Percentiles rank a stretch among this genome's conserved stretches.
Evolutionary conservation across 2,329 filamentous ascomycete species (phyloP).

Genomic region (Talaromyces sp.): DNA sequence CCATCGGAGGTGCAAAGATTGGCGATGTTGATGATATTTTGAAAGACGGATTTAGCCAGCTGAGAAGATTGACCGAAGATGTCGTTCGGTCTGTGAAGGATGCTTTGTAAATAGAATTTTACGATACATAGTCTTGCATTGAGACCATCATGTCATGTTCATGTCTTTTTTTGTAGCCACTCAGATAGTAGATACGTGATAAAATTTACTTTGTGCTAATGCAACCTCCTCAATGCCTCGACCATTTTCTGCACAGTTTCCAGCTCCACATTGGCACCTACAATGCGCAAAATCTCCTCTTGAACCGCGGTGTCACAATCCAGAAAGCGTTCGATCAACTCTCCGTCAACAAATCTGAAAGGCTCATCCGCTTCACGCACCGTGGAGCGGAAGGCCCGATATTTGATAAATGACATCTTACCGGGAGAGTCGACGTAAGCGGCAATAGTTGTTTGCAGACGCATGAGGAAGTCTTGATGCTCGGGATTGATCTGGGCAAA

Average conservation of each 20-base stretch:
- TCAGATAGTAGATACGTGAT: not conserved
- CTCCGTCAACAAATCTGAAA: constrained; percentile 84
- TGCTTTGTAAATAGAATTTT: not conserved
- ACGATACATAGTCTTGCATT: not conserved
- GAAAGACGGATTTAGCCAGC: constrained; percentile 8
- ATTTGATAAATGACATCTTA: constrained; percentile 67
- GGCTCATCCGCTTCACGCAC: constrained; percentile 68
- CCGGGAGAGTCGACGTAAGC: constrained; percentile 63
- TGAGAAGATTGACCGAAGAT: not conserved
- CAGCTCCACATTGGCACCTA: constrained; percentile 50
- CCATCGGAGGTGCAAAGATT: not conserved
- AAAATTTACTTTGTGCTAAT: constrained; percentile 21
- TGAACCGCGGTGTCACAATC: constrained; percentile 59
- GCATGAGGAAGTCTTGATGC: constrained; percentile 74
- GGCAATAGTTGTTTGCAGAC: constrained; percentile 68
- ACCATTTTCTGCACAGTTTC: constrained; percentile 57
- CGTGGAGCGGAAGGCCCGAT: constrained; percentile 73
- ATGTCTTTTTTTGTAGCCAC: not conserved
- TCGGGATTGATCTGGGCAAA: constrained; percentile 70
- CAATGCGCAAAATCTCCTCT: constrained; percentile 45
- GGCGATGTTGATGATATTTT: constrained; percentile 5
- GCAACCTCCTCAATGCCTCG: constrained; percentile 49
- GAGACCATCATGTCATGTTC: not conserved
- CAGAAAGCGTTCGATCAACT: constrained; percentile 80
- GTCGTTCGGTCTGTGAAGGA: not conserved